Evolutionary conservation across 1,139 yeast genomes (phyloP).

Genomic region (Torulaspora pretoriensis): DNA sequence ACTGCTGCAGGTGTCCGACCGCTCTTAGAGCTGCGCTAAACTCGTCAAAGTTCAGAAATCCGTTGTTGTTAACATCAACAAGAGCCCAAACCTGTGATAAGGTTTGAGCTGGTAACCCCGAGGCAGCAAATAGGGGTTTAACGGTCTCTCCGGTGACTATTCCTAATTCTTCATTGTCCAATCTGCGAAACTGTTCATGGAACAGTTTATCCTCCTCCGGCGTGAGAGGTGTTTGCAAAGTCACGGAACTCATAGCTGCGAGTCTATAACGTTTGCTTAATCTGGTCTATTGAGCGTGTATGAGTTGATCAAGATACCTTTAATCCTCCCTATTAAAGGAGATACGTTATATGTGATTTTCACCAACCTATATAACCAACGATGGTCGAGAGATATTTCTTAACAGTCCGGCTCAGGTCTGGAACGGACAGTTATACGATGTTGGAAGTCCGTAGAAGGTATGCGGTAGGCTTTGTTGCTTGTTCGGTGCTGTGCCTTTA

Average conservation of each 20-base stretch:
- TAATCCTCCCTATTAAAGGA: background rate
- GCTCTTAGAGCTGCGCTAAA: constrained; percentile 84
- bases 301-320: background rate
- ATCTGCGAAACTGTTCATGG: constrained; percentile 67
- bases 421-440: background rate
- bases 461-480: constrained; percentile 24
- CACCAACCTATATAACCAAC: background rate
- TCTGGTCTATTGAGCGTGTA: background rate
- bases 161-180: constrained; percentile 78
- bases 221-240: constrained; percentile 49
- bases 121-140: constrained; percentile 77
- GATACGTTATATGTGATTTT: background rate
- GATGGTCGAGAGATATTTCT: background rate
- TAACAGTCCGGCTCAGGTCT: background rate
- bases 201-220: constrained; percentile 74
- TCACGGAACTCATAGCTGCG: constrained; percentile 23
- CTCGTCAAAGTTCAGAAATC: constrained; percentile 76
- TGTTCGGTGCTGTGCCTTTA: constrained; percentile 21
- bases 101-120: constrained; percentile 72
- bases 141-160: constrained; percentile 88
- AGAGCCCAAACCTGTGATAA: constrained; percentile 93
- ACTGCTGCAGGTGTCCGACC: constrained; percentile 76
- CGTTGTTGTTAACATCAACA: constrained; percentile 80
- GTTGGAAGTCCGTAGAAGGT: constrained; percentile 15
- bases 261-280: background rate